Percentiles rank a stretch among this genome's conserved stretches.
phyloP scores from a whole-genome alignment of 139 green algal genomes.

The Chlorella sorokiniana region DNA sequence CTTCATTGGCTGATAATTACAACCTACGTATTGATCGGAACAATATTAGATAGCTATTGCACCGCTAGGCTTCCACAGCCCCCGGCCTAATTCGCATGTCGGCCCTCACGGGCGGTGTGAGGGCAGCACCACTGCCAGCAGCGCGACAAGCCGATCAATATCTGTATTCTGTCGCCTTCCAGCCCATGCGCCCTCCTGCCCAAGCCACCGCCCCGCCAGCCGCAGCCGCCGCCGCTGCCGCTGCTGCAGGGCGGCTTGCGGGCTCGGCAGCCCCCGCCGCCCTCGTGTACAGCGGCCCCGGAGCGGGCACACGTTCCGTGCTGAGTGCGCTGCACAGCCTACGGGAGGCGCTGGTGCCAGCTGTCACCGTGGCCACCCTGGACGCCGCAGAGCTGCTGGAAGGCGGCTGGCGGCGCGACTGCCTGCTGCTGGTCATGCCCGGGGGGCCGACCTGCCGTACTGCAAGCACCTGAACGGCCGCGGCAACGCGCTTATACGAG shows the following conservation, averaged over 20 bases:
- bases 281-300: slow-evolving; percentile 59
- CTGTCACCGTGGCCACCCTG: slow-evolving; percentile 44
- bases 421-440: slow-evolving; percentile 68
- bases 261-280: slow-evolving; percentile 1
- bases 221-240: background rate
- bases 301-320: slow-evolving; percentile 56
- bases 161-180: no score
- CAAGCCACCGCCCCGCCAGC: background rate
- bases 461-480: slow-evolving; percentile 69
- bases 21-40: no score
- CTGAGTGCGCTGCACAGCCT: slow-evolving; percentile 40
- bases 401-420: slow-evolving; percentile 50
- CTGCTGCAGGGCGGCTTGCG: background rate
- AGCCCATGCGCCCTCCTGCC: no score
- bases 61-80: no score
- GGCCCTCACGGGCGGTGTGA: no score
- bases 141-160: no score
- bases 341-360: slow-evolving; percentile 28
- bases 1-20: no score
- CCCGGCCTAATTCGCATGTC: no score
- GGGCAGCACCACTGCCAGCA: no score
- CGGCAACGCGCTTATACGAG: slow-evolving; percentile 67
- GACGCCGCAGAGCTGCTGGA: slow-evolving; percentile 50
- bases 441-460: slow-evolving; percentile 82
- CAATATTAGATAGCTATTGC: no score